A percentile compares a stretch with the other conserved stretches of the same genome.
Conservation (phyloP, 1,139 yeast genomes). For the Candida freyschussii region DNA sequence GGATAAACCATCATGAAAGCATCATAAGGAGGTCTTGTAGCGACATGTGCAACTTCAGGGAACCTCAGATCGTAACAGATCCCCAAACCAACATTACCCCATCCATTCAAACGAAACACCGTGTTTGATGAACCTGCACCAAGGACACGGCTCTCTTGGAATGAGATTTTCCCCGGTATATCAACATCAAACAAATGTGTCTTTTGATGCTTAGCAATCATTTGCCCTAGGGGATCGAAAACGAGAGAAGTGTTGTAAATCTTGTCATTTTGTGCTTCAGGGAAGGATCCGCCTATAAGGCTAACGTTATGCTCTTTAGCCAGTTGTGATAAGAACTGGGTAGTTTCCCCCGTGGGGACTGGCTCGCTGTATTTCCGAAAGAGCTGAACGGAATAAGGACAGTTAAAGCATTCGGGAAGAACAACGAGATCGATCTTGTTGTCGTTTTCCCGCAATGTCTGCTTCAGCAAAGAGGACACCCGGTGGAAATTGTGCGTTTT, state of each 20-base stretch:
- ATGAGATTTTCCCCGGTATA: slow-evolving; percentile 83
- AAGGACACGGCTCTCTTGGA: slow-evolving; percentile 73
- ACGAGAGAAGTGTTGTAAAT: slow-evolving; percentile 81
- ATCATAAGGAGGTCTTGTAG: slow-evolving; percentile 52
- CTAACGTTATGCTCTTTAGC: slow-evolving; percentile 60
- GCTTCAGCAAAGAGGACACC: slow-evolving; percentile 2
- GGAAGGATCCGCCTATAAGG: slow-evolving; percentile 87
- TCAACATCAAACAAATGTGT: slow-evolving; percentile 89
- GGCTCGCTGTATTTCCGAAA: slow-evolving; percentile 81
- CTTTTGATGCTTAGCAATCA: slow-evolving; percentile 84
- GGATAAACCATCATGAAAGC: slow-evolving; percentile 92
- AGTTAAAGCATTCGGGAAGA: slow-evolving; percentile 80
- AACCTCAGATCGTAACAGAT: slow-evolving; percentile 91
- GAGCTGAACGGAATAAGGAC: slow-evolving; percentile 86
- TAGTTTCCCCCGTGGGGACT: slow-evolving; percentile 64
- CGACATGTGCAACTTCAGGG: slow-evolving; percentile 84
- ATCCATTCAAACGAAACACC: slow-evolving; percentile 54
- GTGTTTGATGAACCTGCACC: slow-evolving; percentile 80
- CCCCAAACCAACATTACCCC: slow-evolving; percentile 80
- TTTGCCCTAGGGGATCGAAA: slow-evolving; percentile 63
- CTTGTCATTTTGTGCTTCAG: slow-evolving; percentile 57
- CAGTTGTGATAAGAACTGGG: slow-evolving; percentile 51
- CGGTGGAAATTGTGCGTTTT: slow-evolving; percentile 8
- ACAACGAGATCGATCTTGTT: slow-evolving; percentile 38
- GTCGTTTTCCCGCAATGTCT: slow-evolving; percentile 4